phyloP scores from a whole-genome alignment of 345 rosid genomes.

The Heritiera littoralis region DNA sequence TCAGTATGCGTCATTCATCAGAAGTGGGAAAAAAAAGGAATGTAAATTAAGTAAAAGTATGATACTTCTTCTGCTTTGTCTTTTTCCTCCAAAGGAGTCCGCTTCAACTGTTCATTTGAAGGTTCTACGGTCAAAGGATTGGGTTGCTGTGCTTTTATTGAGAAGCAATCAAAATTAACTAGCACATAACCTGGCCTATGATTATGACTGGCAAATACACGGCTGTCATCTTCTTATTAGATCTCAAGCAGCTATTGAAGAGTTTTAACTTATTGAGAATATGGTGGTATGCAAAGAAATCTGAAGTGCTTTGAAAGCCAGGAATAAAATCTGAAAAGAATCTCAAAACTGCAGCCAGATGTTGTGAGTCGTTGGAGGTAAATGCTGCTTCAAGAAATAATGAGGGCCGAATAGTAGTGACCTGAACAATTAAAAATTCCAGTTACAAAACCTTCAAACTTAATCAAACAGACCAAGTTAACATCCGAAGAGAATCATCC shows the following conservation, averaged over 20 bases:
- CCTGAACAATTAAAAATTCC: slow-evolving; percentile 5
- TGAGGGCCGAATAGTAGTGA: slow-evolving; percentile 47
- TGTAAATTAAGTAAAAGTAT: background rate
- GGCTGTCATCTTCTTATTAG: background rate
- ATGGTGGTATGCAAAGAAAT: slow-evolving; percentile 51
- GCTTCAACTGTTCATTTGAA: background rate
- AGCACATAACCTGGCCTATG: background rate
- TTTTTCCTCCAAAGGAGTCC: background rate
- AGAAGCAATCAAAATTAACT: background rate
- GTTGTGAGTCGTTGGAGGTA: slow-evolving; percentile 69
- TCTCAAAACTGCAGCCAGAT: slow-evolving; percentile 82
- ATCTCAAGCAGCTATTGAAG: slow-evolving; percentile 36
- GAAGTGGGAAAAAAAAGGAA: background rate
- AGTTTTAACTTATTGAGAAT: slow-evolving; percentile 71
- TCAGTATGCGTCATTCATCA: background rate
- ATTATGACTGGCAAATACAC: background rate
- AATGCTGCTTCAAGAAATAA: slow-evolving; percentile 82
- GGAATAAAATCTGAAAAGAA: slow-evolving; percentile 81
- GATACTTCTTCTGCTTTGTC: background rate
- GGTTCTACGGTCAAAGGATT: background rate
- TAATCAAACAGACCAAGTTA: background rate
- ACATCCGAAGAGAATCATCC: background rate
- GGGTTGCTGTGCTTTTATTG: background rate
- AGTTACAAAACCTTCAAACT: background rate
- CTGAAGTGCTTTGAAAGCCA: slow-evolving; percentile 63